Percentiles rank a stretch among this genome's conserved stretches.
Conservation (phyloP, 768 basidiomycete genomes). For the Leccinum incarnatum region DNA sequence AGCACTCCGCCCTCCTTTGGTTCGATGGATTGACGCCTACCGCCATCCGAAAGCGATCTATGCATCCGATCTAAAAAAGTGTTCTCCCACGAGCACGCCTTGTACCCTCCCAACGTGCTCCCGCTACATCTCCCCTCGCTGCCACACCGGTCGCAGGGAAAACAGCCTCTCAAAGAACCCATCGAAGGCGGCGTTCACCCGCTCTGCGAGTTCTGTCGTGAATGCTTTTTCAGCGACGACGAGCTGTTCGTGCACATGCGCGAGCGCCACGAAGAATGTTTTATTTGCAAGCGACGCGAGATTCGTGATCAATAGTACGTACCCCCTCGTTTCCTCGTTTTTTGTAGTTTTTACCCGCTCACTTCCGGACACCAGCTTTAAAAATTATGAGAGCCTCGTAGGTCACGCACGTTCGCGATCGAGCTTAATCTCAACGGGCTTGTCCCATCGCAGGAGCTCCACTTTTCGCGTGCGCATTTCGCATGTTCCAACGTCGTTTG, state of each 20-base stretch:
- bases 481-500: conserved; percentile 75
- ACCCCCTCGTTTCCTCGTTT: not conserved
- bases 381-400: conserved; percentile 75
- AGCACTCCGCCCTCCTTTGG: not conserved
- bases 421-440: not conserved
- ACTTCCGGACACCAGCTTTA: conserved; percentile 50
- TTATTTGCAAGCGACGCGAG: conserved; percentile 84
- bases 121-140: conserved; percentile 77
- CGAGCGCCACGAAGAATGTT: conserved; percentile 93
- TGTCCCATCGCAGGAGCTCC: conserved; percentile 52
- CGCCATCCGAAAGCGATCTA: conserved; percentile 56
- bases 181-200: conserved; percentile 75
- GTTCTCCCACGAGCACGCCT: conserved; percentile 90
- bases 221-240: conserved; percentile 91
- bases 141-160: conserved; percentile 36
- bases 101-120: conserved; percentile 69
- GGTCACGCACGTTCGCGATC: not conserved
- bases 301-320: conserved; percentile 84
- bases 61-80: conserved; percentile 91
- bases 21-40: not conserved
- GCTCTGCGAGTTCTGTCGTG: conserved; percentile 84
- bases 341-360: not conserved
- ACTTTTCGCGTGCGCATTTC: conserved; percentile 73
- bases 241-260: conserved; percentile 94
- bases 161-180: conserved; percentile 47